Conservation (phyloP, 2,329 filamentous ascomycete species). For the Diaporthe velutina region DNA sequence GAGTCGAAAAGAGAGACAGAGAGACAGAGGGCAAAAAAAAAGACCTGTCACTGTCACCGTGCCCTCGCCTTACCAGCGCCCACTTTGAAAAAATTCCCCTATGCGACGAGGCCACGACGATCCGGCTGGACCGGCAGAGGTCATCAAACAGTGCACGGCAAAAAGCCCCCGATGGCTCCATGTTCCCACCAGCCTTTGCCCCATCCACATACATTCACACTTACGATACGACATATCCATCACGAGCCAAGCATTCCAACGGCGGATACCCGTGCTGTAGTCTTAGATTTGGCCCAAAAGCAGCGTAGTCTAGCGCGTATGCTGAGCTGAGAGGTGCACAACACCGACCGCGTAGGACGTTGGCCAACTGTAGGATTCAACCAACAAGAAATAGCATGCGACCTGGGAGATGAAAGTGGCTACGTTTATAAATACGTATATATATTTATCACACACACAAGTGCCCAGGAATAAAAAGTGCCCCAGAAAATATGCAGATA, state of each 20-base stretch:
- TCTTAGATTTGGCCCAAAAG: background rate
- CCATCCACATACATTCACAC: background rate
- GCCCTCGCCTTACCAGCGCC: conserved; percentile 22
- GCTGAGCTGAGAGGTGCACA: background rate
- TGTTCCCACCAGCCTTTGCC: conserved; percentile 18
- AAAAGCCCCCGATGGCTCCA: conserved; percentile 11
- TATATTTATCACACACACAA: background rate
- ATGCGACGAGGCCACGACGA: conserved; percentile 5
- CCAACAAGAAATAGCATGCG: background rate
- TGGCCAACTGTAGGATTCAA: background rate
- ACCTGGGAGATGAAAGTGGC: conserved; percentile 18
- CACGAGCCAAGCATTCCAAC: background rate
- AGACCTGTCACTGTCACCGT: background rate
- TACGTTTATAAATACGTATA: background rate
- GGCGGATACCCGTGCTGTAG: background rate
- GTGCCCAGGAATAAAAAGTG: background rate
- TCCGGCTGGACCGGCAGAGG: conserved; percentile 15
- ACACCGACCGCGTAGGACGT: background rate
- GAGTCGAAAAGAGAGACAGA: background rate
- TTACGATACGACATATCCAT: conserved; percentile 17
- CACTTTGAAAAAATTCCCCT: conserved; percentile 1
- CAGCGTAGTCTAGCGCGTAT: background rate
- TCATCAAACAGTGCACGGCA: conserved; percentile 19
- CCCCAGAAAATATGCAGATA: conserved; percentile 8
- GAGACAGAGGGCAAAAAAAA: background rate